These are phyloP conservation scores for Davidsoniella eucalypti DNA, from an alignment of 2,329 filamentous ascomycete species.

Conservation along the genomic window DNA sequence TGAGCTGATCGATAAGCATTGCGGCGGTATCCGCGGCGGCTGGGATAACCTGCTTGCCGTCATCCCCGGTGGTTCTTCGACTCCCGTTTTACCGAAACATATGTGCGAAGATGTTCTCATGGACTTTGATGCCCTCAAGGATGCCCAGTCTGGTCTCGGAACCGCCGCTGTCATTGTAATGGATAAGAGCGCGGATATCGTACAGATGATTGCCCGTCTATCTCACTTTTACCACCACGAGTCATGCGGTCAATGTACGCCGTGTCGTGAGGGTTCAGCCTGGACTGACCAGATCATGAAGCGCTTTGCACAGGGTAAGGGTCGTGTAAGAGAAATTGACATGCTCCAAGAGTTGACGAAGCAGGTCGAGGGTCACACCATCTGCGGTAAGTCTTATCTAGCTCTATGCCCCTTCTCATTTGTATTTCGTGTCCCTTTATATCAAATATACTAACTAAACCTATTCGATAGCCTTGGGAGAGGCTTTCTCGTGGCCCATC, in stretches of 20 bases:
- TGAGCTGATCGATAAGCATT: conserved; percentile 96
- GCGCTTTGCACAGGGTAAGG: conserved; percentile 83
- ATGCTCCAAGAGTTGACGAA: conserved; percentile 99
- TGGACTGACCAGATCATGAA: conserved; percentile 99
- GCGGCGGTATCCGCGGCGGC: conserved; percentile 84
- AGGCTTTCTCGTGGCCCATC: conserved; percentile 97
- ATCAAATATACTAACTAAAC: conserved; percentile 18
- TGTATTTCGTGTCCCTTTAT: neutral
- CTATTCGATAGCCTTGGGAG: conserved; percentile 52
- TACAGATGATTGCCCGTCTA: conserved; percentile 81
- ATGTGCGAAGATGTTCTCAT: conserved; percentile 92
- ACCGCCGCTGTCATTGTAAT: conserved; percentile 98
- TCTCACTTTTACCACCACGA: conserved; percentile 98
- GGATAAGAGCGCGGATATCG: conserved; percentile 94
- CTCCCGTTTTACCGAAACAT: conserved; percentile 78
- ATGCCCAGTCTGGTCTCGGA: conserved; percentile 90
- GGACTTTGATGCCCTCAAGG: conserved; percentile 98
- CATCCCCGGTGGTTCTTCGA: conserved; percentile 93
- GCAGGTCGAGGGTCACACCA: conserved; percentile 98
- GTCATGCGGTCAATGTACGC: conserved; percentile 95
- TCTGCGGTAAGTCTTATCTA: conserved; percentile 55
- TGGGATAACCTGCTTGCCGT: conserved; percentile 96
- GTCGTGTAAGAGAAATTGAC: conserved; percentile 83
- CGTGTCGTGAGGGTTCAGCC: conserved; percentile 97
- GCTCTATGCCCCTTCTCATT: neutral